Base-by-base conservation (phyloP, 2,329 filamentous ascomycete genomes). In the Phaeoacremonium minimum region DNA sequence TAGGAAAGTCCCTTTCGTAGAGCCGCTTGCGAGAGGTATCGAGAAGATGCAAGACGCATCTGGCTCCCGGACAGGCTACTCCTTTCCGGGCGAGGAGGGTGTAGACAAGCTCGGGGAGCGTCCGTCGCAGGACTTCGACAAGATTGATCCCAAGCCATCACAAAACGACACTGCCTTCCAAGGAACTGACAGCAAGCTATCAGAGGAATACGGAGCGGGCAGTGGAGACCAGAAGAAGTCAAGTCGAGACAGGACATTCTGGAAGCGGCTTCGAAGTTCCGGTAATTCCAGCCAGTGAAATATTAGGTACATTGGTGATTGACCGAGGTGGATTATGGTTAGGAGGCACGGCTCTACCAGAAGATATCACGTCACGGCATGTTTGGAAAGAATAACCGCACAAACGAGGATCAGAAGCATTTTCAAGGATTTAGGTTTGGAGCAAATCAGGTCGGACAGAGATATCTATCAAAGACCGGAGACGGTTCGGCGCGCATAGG, bases 141-240 rank as follows among this genome's bases (percentile, higher is more conserved):
- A 65, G 29, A 66, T 66, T 44, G 63, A 66, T 18, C 52, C 62
- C 13, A 70, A 68, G 45, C 66, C 65, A 7, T 63, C 67, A 28
- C 63, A 72, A 51, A 66, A 70, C 41, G 62, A 76, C 19, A 64
- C 70, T 4, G 50, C 40, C 2, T 55, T 52, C 33, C 41, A 50
- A 32, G 50, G 50, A 15, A 42, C 39, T 17, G 12, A 35, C 18
- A 28, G 38, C n/a, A 26, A 26, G 22, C 22, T 26, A 9, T 29
- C 26, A 7, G 26, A 22, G 12, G 20, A 30, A 20, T 7, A 18
- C 12, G 18, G 33, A 31, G 28, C 18, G 14, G 37, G 31, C 12
- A 13, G 33, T 12, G 33, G 28, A 9, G 18, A 30, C 16, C n/a
- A n/a, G n/a, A 36, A 36, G 17, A 35, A 31, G 16, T 44, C 37